A percentile compares a stretch with the other conserved stretches of the same genome.
phyloP scores from a whole-genome alignment of 805 yeast genomes.

The Myxozyma udenii region DNA sequence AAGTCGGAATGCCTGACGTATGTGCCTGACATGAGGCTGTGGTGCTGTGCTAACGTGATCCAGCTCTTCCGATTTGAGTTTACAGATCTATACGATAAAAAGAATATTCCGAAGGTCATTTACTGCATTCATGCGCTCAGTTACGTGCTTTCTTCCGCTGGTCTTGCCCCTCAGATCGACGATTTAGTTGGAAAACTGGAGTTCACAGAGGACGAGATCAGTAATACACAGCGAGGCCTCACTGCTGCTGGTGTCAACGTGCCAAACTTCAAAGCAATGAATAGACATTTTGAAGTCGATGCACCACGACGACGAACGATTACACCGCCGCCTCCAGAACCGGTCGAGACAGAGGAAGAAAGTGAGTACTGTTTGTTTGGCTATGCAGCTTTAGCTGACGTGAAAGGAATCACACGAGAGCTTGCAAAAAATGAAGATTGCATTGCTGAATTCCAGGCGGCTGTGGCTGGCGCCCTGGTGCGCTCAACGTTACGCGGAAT shows the following conservation, averaged over 20 bases:
- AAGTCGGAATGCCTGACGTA: slow-evolving; percentile 75
- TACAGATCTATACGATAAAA: slow-evolving; percentile 88
- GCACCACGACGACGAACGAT: too few species aligned
- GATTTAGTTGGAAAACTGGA: slow-evolving; percentile 59
- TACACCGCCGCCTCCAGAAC: background rate
- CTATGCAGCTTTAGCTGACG: background rate
- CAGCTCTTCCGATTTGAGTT: slow-evolving; percentile 72
- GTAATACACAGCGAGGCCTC: slow-evolving; percentile 58
- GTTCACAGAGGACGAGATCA: slow-evolving; percentile 67
- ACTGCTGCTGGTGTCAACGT: slow-evolving; percentile 63
- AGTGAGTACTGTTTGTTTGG: background rate
- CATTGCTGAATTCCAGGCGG: slow-evolving; percentile 21
- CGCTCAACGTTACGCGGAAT: slow-evolving; percentile 14
- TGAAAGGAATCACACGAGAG: slow-evolving; percentile 7
- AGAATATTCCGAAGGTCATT: slow-evolving; percentile 88
- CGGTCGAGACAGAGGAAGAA: slow-evolving; percentile 14
- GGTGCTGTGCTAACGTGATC: background rate
- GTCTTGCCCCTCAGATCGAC: slow-evolving; percentile 50
- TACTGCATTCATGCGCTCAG: slow-evolving; percentile 89
- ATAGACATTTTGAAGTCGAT: slow-evolving; percentile 42
- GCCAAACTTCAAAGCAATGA: slow-evolving; percentile 70
- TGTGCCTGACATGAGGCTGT: background rate
- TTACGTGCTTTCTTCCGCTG: slow-evolving; percentile 59
- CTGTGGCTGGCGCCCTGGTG: slow-evolving; percentile 17
- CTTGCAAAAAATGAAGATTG: background rate